Evolutionary conservation across 441 rosid species (phyloP).

Genomic region (Biscutella auriculata): DNA sequence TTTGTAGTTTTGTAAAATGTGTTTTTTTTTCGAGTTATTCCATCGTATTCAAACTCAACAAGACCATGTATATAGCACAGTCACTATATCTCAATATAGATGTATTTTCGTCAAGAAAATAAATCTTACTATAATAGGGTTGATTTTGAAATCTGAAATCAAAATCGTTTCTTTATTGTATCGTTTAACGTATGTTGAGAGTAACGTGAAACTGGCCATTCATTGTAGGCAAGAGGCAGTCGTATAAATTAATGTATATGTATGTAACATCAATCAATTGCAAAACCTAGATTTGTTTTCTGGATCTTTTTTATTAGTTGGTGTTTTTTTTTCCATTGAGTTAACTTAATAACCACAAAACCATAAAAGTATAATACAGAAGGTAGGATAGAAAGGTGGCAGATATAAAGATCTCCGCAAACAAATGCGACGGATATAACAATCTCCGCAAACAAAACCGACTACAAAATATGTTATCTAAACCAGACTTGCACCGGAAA

Average conservation of each 20-base stretch:
- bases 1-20: no score
- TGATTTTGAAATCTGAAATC: background rate
- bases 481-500: no score
- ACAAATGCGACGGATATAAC: no score
- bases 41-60: background rate
- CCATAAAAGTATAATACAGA: no score
- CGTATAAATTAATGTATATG: background rate
- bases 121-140: background rate
- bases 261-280: background rate
- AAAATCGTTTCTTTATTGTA: background rate
- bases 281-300: background rate
- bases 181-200: background rate
- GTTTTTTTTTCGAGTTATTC: background rate
- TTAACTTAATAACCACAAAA: no score
- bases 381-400: no score
- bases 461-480: no score
- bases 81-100: background rate
- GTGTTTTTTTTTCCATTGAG: no score
- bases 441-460: no score
- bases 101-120: background rate
- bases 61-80: background rate
- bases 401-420: no score
- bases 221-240: conserved; percentile 7
- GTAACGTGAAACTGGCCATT: background rate
- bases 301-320: no score